Evolutionary conservation across 2,329 filamentous ascomycete genomes (phyloP).

Genomic region (Plenodomus biglobosus): DNA sequence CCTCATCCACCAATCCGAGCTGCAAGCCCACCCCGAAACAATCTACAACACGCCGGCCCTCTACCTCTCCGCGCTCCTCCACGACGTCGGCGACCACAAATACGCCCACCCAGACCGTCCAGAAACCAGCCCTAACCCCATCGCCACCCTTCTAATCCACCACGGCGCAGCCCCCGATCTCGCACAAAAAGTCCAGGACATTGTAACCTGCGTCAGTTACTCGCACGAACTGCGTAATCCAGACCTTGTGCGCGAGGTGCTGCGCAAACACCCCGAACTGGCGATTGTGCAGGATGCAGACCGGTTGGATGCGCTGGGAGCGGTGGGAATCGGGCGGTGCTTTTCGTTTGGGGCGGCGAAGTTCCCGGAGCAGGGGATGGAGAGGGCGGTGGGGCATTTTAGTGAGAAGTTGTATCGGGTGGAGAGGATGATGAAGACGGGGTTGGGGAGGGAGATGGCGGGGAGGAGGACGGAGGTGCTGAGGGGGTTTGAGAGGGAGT

Average conservation of each 20-base stretch:
- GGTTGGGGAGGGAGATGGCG: conserved; percentile 24
- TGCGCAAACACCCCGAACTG: conserved; percentile 69
- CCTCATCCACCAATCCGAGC: conserved; percentile 60
- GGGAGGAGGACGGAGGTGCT: conserved; percentile 15
- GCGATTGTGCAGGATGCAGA: conserved; percentile 91
- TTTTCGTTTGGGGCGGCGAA: conserved; percentile 71
- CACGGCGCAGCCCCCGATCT: conserved; percentile 60
- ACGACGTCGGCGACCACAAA: conserved; percentile 87
- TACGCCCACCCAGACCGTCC: conserved; percentile 62
- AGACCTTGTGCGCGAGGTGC: conserved; percentile 59
- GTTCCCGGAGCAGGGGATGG: conserved; percentile 27
- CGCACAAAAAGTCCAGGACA: conserved; percentile 66
- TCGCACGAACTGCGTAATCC: conserved; percentile 70
- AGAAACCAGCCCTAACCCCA: conserved; percentile 56
- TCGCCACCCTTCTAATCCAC: conserved; percentile 58
- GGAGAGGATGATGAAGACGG: conserved; percentile 42
- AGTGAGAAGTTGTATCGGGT: conserved; percentile 40
- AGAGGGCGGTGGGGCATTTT: conserved; percentile 39
- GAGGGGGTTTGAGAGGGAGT: conserved; percentile 19
- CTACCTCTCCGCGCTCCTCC: conserved; percentile 64
- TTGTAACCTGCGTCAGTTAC: conserved; percentile 79
- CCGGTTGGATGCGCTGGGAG: conserved; percentile 85
- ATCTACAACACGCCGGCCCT: conserved; percentile 59
- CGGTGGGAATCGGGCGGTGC: conserved; percentile 76
- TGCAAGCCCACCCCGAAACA: conserved; percentile 41